Conservation (phyloP, 2,329 filamentous ascomycete genomes). For the Passalora sequoiae region DNA sequence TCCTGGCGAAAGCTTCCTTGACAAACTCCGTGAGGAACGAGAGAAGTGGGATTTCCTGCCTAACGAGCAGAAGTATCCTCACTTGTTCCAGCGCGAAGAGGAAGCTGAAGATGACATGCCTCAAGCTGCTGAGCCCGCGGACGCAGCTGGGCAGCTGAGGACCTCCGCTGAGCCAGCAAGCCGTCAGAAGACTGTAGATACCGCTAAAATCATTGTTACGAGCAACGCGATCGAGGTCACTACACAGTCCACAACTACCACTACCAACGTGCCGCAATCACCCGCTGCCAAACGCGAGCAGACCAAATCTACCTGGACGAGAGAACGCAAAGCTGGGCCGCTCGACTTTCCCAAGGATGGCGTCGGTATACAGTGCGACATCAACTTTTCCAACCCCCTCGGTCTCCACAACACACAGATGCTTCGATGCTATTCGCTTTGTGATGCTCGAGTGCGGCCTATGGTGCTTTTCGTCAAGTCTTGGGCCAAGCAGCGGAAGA, state of each 20-base stretch:
- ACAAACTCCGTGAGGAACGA: conserved; percentile 60
- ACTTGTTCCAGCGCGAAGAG: conserved; percentile 24
- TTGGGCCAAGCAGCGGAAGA: conserved; percentile 79
- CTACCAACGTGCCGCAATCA: conserved; percentile 1
- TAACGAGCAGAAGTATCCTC: conserved; percentile 42
- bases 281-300: conserved; percentile 14
- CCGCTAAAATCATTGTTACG: not conserved
- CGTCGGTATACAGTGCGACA: conserved; percentile 81
- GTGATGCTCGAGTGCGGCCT: conserved; percentile 69
- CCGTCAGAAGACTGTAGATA: not conserved
- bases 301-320: conserved; percentile 37
- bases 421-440: conserved; percentile 74
- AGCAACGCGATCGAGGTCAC: not conserved
- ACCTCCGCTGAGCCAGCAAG: not conserved
- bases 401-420: conserved; percentile 79
- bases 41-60: conserved; percentile 63
- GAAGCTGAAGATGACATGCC: conserved; percentile 13
- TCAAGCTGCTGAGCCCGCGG: not conserved
- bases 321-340: conserved; percentile 44
- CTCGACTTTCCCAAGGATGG: conserved; percentile 74
- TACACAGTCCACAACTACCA: not conserved
- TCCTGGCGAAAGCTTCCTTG: conserved; percentile 57
- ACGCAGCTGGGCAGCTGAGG: conserved; percentile 1
- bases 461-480: conserved; percentile 84
- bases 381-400: conserved; percentile 83